Evolutionary conservation across 805 yeast genomes (phyloP).

Genomic region (Lachancea sp.): DNA sequence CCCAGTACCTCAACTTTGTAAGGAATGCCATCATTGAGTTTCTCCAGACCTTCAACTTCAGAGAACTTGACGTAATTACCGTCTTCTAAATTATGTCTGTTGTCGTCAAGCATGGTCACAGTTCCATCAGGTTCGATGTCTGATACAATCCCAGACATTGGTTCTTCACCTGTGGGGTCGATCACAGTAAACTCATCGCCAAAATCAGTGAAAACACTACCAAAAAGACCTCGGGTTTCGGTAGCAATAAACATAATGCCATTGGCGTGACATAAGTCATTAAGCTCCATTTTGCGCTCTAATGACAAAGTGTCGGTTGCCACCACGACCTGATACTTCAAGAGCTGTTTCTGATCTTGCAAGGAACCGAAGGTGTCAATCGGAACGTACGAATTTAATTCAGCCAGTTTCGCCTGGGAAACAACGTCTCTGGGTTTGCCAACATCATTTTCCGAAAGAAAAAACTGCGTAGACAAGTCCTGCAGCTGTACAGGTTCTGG

Average conservation of each 20-base stretch:
- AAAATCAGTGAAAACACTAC: conserved; percentile 82
- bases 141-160: conserved; percentile 76
- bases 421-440: conserved; percentile 75
- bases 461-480: conserved; percentile 88
- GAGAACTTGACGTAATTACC: conserved; percentile 83
- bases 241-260: conserved; percentile 76
- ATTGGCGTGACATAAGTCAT: conserved; percentile 64
- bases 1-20: conserved; percentile 80
- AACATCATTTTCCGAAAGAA: conserved; percentile 60
- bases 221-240: conserved; percentile 83
- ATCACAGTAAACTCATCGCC: conserved; percentile 74
- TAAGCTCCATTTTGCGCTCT: conserved; percentile 69
- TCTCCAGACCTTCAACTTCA: conserved; percentile 76
- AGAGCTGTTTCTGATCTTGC: conserved; percentile 42
- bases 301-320: conserved; percentile 64
- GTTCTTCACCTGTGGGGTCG: conserved; percentile 92
- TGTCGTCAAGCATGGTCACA: conserved; percentile 88
- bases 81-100: conserved; percentile 88
- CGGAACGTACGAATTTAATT: conserved; percentile 87
- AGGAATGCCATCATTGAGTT: conserved; percentile 66
- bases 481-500: conserved; percentile 57
- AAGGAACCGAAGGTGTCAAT: conserved; percentile 57
- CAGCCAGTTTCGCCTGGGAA: conserved; percentile 62
- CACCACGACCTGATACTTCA: conserved; percentile 70
- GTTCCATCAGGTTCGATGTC: conserved; percentile 84